These are phyloP conservation scores for Melanogaster broomeanus DNA, from an alignment of 768 basidiomycete species.

Conservation along the genomic window DNA sequence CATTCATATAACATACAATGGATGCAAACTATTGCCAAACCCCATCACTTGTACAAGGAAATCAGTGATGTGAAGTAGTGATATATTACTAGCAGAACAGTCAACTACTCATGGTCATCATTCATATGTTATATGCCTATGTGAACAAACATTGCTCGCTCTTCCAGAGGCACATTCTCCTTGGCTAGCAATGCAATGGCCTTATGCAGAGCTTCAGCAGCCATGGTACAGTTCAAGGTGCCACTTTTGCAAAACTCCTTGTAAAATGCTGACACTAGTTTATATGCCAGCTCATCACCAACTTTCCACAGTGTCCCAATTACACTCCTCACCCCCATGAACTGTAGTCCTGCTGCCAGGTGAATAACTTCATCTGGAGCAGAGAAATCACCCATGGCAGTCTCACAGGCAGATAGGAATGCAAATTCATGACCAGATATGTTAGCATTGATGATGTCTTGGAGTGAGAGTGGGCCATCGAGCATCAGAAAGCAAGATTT, in stretches of 20 bases:
- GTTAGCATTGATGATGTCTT: background rate
- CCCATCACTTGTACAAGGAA: too few relatives aligned
- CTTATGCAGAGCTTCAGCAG: background rate
- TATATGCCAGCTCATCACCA: background rate
- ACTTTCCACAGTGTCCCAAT: slow-evolving; percentile 25
- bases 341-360: slow-evolving; percentile 22
- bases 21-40: too few relatives aligned
- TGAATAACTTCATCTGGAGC: slow-evolving; percentile 22
- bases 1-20: too few relatives aligned
- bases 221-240: background rate
- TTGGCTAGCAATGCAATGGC: background rate
- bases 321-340: slow-evolving; percentile 20
- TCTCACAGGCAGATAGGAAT: slow-evolving; percentile 23
- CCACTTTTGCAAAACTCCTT: background rate
- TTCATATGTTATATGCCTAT: background rate
- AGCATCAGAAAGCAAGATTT: slow-evolving; percentile 3
- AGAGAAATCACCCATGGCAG: slow-evolving; percentile 17
- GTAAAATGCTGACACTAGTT: slow-evolving; percentile 3
- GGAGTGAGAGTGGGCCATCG: background rate
- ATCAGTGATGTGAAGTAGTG: too few relatives aligned
- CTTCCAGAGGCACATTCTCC: background rate
- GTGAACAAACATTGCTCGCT: slow-evolving; percentile 4
- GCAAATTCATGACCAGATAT: slow-evolving; percentile 3
- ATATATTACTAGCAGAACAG: too few relatives aligned
- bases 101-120: too few relatives aligned